A percentile compares a stretch with the other conserved stretches of the same genome.
Evolutionary conservation across 441 rosid species (phyloP).

Genomic region (Bocquillonia castaneifolia): DNA sequence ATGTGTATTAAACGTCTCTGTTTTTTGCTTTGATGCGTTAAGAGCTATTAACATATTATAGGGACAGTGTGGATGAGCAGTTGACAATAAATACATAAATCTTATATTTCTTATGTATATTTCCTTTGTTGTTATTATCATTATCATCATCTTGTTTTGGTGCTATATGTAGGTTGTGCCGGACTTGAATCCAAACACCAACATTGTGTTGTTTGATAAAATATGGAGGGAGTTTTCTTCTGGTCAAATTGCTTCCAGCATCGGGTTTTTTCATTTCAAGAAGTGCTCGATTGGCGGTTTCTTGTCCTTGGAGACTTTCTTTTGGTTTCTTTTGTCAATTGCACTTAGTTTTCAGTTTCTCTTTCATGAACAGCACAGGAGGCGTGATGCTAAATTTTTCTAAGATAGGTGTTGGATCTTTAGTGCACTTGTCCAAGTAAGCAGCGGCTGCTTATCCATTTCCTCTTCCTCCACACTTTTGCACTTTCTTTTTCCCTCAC

Average conservation of each 20-base stretch:
- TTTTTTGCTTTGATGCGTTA: too few relatives aligned
- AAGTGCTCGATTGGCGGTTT: constrained; percentile 90
- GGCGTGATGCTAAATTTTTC: constrained; percentile 58
- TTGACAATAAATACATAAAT: background rate
- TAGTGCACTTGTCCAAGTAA: constrained; percentile 42
- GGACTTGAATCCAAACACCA: constrained; percentile 46
- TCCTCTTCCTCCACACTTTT: background rate
- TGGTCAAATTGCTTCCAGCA: constrained; percentile 62
- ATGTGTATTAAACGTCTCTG: too few relatives aligned
- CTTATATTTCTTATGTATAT: background rate
- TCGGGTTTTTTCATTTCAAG: constrained; percentile 71
- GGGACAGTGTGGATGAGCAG: background rate
- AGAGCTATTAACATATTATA: too few relatives aligned
- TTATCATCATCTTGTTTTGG: constrained; percentile 13
- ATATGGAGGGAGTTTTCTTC: constrained; percentile 63
- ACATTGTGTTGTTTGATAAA: constrained; percentile 36
- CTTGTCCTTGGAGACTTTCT: constrained; percentile 64
- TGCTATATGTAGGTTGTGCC: constrained; percentile 41
- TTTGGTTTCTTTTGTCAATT: constrained; percentile 77
- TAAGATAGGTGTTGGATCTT: constrained; percentile 60
- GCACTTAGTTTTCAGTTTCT: constrained; percentile 65
- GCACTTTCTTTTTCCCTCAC: constrained; percentile 6
- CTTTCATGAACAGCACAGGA: constrained; percentile 41
- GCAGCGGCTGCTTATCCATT: constrained; percentile 13
- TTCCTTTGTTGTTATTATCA: background rate